These are phyloP conservation scores for Termitomyces sp. DNA, from an alignment of 768 basidiomycete species.

Conservation along the genomic window DNA sequence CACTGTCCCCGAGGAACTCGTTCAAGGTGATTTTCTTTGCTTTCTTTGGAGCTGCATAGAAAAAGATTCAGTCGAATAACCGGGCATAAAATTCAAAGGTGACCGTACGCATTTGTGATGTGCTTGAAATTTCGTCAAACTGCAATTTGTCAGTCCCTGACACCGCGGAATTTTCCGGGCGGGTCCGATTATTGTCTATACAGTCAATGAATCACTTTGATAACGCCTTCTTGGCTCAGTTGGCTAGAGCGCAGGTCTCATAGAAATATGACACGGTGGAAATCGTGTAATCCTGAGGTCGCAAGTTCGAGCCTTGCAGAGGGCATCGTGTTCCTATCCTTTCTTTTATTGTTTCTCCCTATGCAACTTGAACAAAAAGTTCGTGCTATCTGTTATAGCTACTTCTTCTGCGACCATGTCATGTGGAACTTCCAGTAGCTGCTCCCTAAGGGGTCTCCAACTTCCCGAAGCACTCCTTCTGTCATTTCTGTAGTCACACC, in stretches of 20 bases:
- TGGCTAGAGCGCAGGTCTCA: slow-evolving; percentile 54
- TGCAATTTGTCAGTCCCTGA: slow-evolving; percentile 12
- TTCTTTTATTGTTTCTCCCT: too few species aligned
- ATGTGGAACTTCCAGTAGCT: neutral
- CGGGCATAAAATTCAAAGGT: neutral
- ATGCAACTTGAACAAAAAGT: too few species aligned
- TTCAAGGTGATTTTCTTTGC: slow-evolving; percentile 89
- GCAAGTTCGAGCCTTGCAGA: slow-evolving; percentile 50
- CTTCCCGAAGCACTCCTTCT: neutral
- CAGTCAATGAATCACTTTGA: too few species aligned
- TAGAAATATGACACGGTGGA: slow-evolving; percentile 25
- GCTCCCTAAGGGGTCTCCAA: neutral
- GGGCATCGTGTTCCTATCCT: too few species aligned
- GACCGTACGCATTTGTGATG: slow-evolving; percentile 14
- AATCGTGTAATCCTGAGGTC: slow-evolving; percentile 40
- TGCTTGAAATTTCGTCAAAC: slow-evolving; percentile 12
- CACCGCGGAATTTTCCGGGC: slow-evolving; percentile 10
- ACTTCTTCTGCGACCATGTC: slow-evolving; percentile 2
- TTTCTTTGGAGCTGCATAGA: slow-evolving; percentile 74
- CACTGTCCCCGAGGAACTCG: slow-evolving; percentile 83
- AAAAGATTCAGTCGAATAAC: neutral
- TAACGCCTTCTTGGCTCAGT: slow-evolving; percentile 34
- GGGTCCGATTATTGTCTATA: fast-evolving
- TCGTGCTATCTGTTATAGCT: neutral
- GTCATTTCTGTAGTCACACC: neutral